These are phyloP conservation scores for Epichloe sp. DNA, from an alignment of 2,329 filamentous ascomycete genomes.

Conservation along the genomic window DNA sequence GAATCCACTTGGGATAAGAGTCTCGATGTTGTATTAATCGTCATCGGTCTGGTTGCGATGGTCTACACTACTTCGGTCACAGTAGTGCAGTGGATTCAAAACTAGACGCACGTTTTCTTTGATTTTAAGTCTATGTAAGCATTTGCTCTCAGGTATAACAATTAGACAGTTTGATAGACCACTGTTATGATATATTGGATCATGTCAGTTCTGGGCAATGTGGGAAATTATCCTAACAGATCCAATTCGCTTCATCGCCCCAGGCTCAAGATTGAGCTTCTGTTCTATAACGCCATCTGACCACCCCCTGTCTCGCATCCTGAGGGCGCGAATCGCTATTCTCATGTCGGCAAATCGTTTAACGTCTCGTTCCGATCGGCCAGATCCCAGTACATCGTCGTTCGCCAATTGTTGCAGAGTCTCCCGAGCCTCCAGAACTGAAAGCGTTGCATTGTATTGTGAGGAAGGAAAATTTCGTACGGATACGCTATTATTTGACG, in stretches of 20 bases:
- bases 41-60: conserved; percentile 53
- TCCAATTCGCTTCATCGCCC: not conserved
- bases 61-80: conserved; percentile 58
- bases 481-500: not conserved
- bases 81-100: conserved; percentile 21
- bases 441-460: not conserved
- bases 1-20: conserved; percentile 39
- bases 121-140: not conserved
- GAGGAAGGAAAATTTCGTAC: not conserved
- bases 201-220: not conserved
- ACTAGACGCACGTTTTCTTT: not conserved
- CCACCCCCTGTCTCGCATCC: conserved; percentile 1
- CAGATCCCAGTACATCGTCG: not conserved
- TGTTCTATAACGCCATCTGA: not conserved
- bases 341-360: conserved; percentile 5
- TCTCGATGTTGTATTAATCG: conserved; percentile 49
- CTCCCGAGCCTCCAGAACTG: not conserved
- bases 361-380: not conserved
- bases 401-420: not conserved
- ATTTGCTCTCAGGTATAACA: too few species aligned
- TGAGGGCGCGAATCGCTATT: not conserved
- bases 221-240: not conserved
- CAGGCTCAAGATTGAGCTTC: not conserved
- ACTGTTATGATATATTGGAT: too few species aligned
- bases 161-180: too few species aligned